Base-by-base conservation (phyloP, 768 basidiomycete genomes). In the Kwoniella pini region DNA sequence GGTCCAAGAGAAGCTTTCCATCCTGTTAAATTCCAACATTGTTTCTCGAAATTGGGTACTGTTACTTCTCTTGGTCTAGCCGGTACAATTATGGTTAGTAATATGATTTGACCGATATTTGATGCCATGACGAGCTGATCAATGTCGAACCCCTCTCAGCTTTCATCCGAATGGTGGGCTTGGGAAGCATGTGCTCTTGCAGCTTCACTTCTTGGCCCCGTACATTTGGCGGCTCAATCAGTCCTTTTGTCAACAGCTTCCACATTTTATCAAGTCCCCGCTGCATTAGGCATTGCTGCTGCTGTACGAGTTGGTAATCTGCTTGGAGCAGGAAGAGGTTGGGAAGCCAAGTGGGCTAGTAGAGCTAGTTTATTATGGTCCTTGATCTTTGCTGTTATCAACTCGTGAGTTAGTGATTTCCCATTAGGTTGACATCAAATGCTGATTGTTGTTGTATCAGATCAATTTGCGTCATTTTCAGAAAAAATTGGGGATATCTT, bases 81-180 rank as follows among this genome's bases (percentile, higher is more conserved):
- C 10, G 93, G 95, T 0, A 91, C 77, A 0, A 75, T 78, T 62
- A 74, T 75, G 74, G 73, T 78, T 26, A 44, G 72, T 60, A 26
- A 9, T 15, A 2, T 19, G 39, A 15, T 27, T 30, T 28, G 9
- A 28, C 13, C n/a, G 22, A 43, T n/a, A 1, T 7, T 2, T 58
- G 3, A 28, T 24, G 38, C 6, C 36, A 9, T 21, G 7, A 33
- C 27, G 5, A 22, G 31, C 38, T 54, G 38, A 38, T 39, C 22
- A 15, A 28, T 45, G n/a, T 28, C 31, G 26, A n/a, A n/a, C n/a
- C n/a, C n/a, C n/a, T n/a, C n/a, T n/a, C 27, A 74, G 72, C 45
- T 74, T 3, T 90, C 90, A 0, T 86, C 85, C 3, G 95, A 96
- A 78, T 98, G 94, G 95, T 97, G 94, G 92, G 87, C 88, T 38